Evolutionary conservation across 805 yeast species (phyloP), one percentile per base, ranked within the genome.

Genomic region (Hanseniaspora nectarophila): DNA sequence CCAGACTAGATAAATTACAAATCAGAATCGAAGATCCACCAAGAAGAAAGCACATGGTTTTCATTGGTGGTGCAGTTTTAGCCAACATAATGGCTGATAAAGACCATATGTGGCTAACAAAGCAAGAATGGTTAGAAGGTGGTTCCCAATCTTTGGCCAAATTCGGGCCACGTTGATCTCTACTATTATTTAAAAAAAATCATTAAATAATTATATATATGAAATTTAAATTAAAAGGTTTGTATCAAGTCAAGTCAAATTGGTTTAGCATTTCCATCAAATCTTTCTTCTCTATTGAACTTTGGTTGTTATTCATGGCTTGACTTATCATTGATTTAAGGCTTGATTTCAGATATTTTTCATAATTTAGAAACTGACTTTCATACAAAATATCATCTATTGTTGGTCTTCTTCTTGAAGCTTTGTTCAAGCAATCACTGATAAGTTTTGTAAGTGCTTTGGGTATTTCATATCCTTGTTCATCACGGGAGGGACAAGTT

Each of bases 1-100:
- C 87, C 16, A 76, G 97, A 63, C 74, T 92, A 58, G 85, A 78
- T 56, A 89, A 89, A 69, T 90, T 92, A 70, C 92, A 92, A 69
- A 96, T 92, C 38, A 80, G 90, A 69, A 92, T 92, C 61, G 97
- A 92, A 68, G 97, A 92, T 67, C 97, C 98, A 39, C 98, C 98
- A 59, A 80, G 97, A 73, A 87, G 98, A 74, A 84, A 89, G 67
- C 96, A 92, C 68, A 90, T 92, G 97, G 98, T 92, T 33, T 92
- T 92, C 69, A 81, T 90, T 59, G 98, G 98, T 60, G 98, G 98
- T 61, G 97, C 97, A 4, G 97, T 92, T 20, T 75, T 92, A 64
- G 97, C 98, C 32, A 87, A 85, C 64, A 90, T 92, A 60, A 92
- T 92, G 97, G 95, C 95, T 44, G 96, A 89, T 67, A 92, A 90